phyloP scores from a whole-genome alignment of 2,329 filamentous ascomycete genomes.

The Fusarium goolgardi region DNA sequence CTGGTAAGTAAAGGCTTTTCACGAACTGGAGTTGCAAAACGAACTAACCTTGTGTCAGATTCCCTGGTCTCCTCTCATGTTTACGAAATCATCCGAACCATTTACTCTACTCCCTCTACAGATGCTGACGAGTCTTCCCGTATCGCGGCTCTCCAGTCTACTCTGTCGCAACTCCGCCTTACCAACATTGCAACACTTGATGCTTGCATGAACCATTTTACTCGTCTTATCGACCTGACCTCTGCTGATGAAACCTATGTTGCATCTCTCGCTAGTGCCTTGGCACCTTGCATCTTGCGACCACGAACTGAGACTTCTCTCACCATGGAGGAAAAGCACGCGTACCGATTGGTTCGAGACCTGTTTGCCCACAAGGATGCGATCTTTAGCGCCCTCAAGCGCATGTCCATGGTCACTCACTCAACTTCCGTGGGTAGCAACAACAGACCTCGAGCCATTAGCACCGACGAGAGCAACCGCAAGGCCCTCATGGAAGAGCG shows the following conservation, averaged over 20 bases:
- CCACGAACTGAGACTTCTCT: slow-evolving; percentile 89
- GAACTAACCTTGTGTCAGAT: slow-evolving; percentile 65
- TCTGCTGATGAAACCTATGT: slow-evolving; percentile 93
- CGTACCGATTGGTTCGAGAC: slow-evolving; percentile 89
- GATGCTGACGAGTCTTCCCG: slow-evolving; percentile 82
- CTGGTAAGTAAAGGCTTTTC: slow-evolving; percentile 68
- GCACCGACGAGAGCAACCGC: slow-evolving; percentile 94
- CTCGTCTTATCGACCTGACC: slow-evolving; percentile 93
- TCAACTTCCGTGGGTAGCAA: slow-evolving; percentile 65
- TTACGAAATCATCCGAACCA: slow-evolving; percentile 98
- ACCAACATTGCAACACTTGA: slow-evolving; percentile 99
- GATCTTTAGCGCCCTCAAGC: slow-evolving; percentile 96
- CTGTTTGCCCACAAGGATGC: slow-evolving; percentile 93
- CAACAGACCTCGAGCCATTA: slow-evolving; percentile 84
- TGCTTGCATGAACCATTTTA: slow-evolving; percentile 98
- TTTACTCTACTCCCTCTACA: slow-evolving; percentile 85
- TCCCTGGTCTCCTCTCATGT: slow-evolving; percentile 98
- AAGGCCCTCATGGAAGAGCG: slow-evolving; percentile 95
- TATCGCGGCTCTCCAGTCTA: slow-evolving; percentile 92
- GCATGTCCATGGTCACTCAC: slow-evolving; percentile 78
- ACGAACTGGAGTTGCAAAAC: background rate
- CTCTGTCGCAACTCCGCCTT: slow-evolving; percentile 90
- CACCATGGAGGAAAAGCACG: slow-evolving; percentile 95
- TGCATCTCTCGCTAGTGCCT: slow-evolving; percentile 74
- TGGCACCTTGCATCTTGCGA: slow-evolving; percentile 89